Evolutionary conservation across 768 basidiomycete genomes (phyloP), one percentile per base, ranked within the genome.

Genomic region (Boletus tylopilopsis): DNA sequence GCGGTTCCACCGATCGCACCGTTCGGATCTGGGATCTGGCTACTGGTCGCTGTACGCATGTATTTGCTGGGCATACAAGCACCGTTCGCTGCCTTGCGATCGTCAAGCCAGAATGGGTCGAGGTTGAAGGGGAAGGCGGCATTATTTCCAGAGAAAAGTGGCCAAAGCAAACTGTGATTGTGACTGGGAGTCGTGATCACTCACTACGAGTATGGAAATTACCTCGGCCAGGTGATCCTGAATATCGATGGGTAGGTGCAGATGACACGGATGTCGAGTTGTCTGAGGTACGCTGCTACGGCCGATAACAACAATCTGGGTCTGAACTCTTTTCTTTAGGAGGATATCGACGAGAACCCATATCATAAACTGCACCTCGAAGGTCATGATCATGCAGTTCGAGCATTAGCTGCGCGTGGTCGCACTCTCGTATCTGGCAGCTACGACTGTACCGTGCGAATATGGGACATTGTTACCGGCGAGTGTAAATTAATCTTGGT

Each of bases 71-170:
- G 0, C 95, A 99, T 69, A 96, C 92, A 23, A 92, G 89, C 62
- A 99, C 95, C 0, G 94, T 99, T 22, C 81, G 95, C 39, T 97
- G 95, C 70, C 76, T 99, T 8, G 89, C 94, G 34, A 95, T 99
- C 55, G 90, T 98, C 46, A 92, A 94, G 63, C 95, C 95, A 1
- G 93, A 94, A 61, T 78, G 81, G 77, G 76, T 94, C 7, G 84
- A 89, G 53, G 78, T 85, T 13, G 83, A 87, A 64, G 73, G 76
- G 27, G 84, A 87, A 47, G 69, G 73, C 13, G 82, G 85, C 7
- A 68, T 78, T 37, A 73, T 84, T 42, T 73, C 73, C 33, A 81
- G 80, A 57, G 87, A 92, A 69, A 86, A 81, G 52, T 79, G 82
- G 74, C 85, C 86, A 29, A 83, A 86, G 47, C 80, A 78, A 55